Base-by-base conservation (phyloP, 495 filamentous ascomycete genomes). In the Trichoderma parareesei region DNA sequence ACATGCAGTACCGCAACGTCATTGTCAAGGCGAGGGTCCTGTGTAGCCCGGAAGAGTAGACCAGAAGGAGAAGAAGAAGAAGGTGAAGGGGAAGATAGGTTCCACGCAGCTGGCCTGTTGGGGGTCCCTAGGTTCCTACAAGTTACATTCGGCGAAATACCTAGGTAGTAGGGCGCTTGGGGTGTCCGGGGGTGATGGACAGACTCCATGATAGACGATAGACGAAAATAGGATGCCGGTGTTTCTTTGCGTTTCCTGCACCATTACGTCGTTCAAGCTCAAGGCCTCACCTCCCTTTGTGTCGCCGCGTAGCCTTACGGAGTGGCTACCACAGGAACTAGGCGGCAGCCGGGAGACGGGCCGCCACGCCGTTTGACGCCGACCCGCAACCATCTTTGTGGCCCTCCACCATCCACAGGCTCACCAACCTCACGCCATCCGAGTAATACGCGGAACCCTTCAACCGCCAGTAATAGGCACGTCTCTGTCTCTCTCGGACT, bases 21-120 rank as follows among this genome's bases (percentile, higher is more conserved):
- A 81, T 85, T 60, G 72, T 77, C 61, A 85, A 83, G 70, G 78
- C 80, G 13, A 77, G 76, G 66, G 82, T 85, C 6, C 69, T 84
- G 38, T 85, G 82, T 73, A 74, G 71, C 48, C 76, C 77, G 13
- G 81, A 82, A 66, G 61, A 63, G n/a, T 62, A 62, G 61, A 49
- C n/a, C 16, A 7, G 8, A n/a, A 49, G 44, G 13, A 48, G 10
- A 48, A 49, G 9, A 46, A 10, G 9, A 49, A 49, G 18, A 18
- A 18, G 27, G 27, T 1, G 27, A 27, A 27, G 27, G 27, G 27
- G 27, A 27, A 27, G 27, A 27, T 27, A 27, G 27, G 27, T 27
- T 27, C 27, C 27, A 27, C 27, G 27, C 27, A 27, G 27, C 27
- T 27, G 27, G 27, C 27, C 27, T 27, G 27, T 27, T 27, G 27